Conservation (phyloP, 331 rosid species). For the Pyrus hybrid region DNA sequence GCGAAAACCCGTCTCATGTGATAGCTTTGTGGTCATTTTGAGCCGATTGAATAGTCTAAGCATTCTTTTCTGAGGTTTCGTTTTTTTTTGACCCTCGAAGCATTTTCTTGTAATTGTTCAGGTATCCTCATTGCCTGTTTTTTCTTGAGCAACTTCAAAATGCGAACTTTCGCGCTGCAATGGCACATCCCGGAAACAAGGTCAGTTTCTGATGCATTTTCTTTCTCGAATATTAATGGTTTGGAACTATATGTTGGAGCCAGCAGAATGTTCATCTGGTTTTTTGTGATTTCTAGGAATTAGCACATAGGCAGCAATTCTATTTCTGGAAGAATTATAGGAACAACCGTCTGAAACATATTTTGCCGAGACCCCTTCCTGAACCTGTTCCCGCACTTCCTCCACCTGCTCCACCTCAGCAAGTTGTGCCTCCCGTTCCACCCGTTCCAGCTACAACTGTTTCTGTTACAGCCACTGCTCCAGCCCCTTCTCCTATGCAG, state of each 20-base stretch:
- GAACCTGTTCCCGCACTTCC: constrained; percentile 51
- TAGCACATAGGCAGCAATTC: constrained; percentile 92
- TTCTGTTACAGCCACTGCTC: constrained; percentile 38
- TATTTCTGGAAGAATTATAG: constrained; percentile 97
- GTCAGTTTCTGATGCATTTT: constrained; percentile 18
- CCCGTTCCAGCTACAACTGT: constrained; percentile 43
- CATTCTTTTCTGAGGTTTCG: not conserved
- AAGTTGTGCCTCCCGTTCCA: constrained; percentile 39
- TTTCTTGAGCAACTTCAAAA: constrained; percentile 94
- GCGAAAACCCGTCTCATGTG: constrained; percentile 14
- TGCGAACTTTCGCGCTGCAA: constrained; percentile 82
- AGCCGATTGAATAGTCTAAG: not conserved
- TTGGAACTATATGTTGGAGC: not conserved
- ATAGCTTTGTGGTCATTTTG: not conserved
- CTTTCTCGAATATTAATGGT: not conserved
- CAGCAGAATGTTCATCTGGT: not conserved
- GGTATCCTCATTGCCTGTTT: constrained; percentile 95
- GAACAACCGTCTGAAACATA: constrained; percentile 84
- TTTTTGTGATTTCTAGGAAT: constrained; percentile 42
- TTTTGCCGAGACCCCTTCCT: constrained; percentile 75
- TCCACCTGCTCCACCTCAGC: constrained; percentile 45
- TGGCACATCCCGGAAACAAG: constrained; percentile 96
- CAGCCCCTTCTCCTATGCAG: constrained; percentile 71
- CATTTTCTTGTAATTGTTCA: constrained; percentile 15
- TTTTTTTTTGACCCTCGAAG: not conserved